Conservation (phyloP, 2,329 filamentous ascomycete genomes). For the Pestalotiopsis sp. region DNA sequence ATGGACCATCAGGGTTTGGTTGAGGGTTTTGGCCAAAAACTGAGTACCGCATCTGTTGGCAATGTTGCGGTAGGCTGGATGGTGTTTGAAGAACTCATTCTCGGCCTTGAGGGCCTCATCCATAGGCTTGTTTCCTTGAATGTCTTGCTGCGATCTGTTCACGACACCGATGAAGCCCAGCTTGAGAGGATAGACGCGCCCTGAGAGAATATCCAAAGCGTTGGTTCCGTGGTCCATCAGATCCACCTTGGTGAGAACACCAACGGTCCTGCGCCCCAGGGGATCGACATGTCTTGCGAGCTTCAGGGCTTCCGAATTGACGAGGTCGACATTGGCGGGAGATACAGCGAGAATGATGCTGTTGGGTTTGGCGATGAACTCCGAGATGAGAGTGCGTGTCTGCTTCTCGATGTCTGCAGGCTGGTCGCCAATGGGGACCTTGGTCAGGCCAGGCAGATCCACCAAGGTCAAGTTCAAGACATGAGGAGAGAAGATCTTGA, state of each 20-base stretch:
- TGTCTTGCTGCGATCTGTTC: constrained; percentile 97
- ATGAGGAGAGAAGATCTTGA: constrained; percentile 97
- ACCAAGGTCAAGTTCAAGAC: constrained; percentile 96
- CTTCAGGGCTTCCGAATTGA: constrained; percentile 97
- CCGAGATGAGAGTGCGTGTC: constrained; percentile 91
- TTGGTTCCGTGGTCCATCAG: constrained; percentile 99
- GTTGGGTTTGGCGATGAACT: constrained; percentile 99
- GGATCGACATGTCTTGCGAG: constrained; percentile 96
- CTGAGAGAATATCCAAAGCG: constrained; percentile 95
- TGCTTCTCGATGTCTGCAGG: constrained; percentile 98
- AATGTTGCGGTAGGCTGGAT: constrained; percentile 97
- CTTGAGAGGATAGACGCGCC: constrained; percentile 94
- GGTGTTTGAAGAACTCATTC: constrained; percentile 93
- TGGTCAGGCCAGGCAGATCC: constrained; percentile 92
- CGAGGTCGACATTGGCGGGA: constrained; percentile 95
- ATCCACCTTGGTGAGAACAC: constrained; percentile 94
- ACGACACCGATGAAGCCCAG: constrained; percentile 97
- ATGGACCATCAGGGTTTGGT: constrained; percentile 92
- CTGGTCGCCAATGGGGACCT: constrained; percentile 97
- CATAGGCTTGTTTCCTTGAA: constrained; percentile 93
- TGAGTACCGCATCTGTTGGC: constrained; percentile 90
- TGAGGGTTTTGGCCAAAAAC: constrained; percentile 91
- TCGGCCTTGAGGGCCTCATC: constrained; percentile 88
- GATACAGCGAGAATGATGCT: constrained; percentile 97
- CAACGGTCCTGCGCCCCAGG: constrained; percentile 90